Percentiles rank a stretch among this genome's conserved stretches.
These are phyloP conservation scores for Anethum foeniculum DNA, from an alignment of 140 eudicot species.

Conservation along the genomic window DNA sequence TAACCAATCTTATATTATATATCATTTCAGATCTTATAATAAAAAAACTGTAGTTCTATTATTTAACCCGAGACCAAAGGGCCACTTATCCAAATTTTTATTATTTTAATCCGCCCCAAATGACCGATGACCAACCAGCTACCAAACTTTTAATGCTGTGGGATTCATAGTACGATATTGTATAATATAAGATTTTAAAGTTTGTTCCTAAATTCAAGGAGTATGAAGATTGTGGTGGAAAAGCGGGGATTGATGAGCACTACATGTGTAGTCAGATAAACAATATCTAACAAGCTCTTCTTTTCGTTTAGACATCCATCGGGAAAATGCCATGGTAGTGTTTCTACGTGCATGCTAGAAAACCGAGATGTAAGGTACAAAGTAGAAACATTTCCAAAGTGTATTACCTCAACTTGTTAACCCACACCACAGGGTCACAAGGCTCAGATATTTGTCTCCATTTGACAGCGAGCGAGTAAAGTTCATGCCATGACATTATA, in stretches of 20 bases:
- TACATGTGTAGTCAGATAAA: not conserved
- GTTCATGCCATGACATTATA: constrained; percentile 77
- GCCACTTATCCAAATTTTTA: not conserved
- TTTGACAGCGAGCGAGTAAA: constrained; percentile 82
- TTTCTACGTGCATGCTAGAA: not conserved
- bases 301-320: not conserved
- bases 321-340: not conserved
- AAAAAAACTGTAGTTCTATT: no score
- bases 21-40: no score
- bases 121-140: not conserved
- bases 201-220: not conserved
- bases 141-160: not conserved
- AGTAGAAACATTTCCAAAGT: not conserved
- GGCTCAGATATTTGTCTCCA: constrained; percentile 99
- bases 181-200: not conserved
- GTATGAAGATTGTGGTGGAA: not conserved
- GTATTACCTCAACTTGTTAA: constrained; percentile 77
- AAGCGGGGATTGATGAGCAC: not conserved
- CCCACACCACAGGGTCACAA: constrained; percentile 95
- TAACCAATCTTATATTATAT: no score
- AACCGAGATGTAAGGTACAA: not conserved
- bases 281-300: not conserved
- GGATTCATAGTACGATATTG: not conserved
- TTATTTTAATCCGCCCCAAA: not conserved
- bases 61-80: no score